Conservation (phyloP, 2,329 filamentous ascomycete genomes). For the Aureobasidium sp. region DNA sequence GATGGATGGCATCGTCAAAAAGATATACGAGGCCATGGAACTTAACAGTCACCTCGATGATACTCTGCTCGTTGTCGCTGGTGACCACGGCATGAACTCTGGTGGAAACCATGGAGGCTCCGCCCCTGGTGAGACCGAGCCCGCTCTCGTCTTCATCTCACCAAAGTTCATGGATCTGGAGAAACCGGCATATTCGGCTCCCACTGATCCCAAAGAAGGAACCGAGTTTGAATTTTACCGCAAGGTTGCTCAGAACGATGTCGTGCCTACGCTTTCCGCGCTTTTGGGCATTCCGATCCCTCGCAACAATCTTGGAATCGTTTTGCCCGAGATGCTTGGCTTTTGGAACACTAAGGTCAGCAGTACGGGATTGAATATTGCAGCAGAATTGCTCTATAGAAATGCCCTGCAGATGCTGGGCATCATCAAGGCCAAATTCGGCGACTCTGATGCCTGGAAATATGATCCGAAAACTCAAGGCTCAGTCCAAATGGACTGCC, state of each 20-base stretch:
- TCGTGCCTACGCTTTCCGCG: constrained; percentile 81
- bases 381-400: constrained; percentile 63
- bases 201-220: constrained; percentile 50
- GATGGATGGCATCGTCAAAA: constrained; percentile 77
- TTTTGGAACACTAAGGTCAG: constrained; percentile 53
- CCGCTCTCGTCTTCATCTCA: constrained; percentile 84
- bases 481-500: constrained; percentile 20
- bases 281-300: constrained; percentile 83
- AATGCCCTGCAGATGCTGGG: constrained; percentile 77
- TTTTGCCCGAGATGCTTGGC: constrained; percentile 70
- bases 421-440: constrained; percentile 69
- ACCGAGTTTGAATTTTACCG: constrained; percentile 75
- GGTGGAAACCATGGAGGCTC: constrained; percentile 95
- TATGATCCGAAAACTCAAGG: constrained; percentile 1
- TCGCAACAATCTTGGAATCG: constrained; percentile 80
- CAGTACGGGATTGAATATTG: constrained; percentile 6
- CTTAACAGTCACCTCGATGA: constrained; percentile 62
- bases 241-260: constrained; percentile 85
- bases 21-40: constrained; percentile 71
- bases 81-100: constrained; percentile 99
- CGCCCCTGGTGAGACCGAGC: constrained; percentile 86
- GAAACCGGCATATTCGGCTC: constrained; percentile 35
- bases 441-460: constrained; percentile 27
- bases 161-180: constrained; percentile 64
- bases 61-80: constrained; percentile 77